phyloP scores from a whole-genome alignment of 73 alveolate species.

The Uronychia binucleata region DNA sequence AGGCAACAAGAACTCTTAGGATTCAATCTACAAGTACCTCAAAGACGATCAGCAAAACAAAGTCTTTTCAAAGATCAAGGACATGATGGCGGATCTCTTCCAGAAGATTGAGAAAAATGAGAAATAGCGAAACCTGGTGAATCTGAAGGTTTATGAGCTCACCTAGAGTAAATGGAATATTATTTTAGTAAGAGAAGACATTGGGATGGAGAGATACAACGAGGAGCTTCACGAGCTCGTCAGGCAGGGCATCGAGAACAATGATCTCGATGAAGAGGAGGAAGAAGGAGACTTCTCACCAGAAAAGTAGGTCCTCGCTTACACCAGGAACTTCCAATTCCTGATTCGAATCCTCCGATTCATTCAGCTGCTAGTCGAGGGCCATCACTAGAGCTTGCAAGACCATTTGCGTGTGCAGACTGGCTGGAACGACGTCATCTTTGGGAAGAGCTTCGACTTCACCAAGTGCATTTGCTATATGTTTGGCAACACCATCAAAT shows the following conservation, averaged over 20 bases:
- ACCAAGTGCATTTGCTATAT: conserved; percentile 16
- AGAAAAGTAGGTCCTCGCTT: not conserved
- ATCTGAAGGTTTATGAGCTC: conserved; percentile 7
- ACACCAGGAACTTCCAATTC: conserved; percentile 2
- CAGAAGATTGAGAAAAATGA: conserved; percentile 44
- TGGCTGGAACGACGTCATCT: conserved; percentile 28
- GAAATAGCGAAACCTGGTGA: conserved; percentile 11
- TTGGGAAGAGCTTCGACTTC: conserved; percentile 52
- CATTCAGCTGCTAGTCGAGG: conserved; percentile 71
- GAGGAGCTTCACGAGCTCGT: conserved; percentile 5
- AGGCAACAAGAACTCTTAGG: conserved; percentile 51
- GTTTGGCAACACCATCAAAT: conserved; percentile 45
- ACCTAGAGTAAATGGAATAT: not conserved
- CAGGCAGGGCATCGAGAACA: not conserved
- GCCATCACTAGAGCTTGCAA: conserved; percentile 65
- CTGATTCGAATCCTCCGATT: conserved; percentile 32
- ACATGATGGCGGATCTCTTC: conserved; percentile 21
- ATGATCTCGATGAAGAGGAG: conserved; percentile 12
- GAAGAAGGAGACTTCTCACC: not conserved
- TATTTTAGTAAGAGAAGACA: not conserved
- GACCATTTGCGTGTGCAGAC: conserved; percentile 59
- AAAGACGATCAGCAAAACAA: conserved; percentile 47
- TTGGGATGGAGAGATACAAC: not conserved
- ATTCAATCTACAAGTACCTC: conserved; percentile 39
- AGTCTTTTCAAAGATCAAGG: conserved; percentile 42